Evolutionary conservation across 192 early-diverging fungal species (phyloP).

Genomic region (Backusella luteola): DNA sequence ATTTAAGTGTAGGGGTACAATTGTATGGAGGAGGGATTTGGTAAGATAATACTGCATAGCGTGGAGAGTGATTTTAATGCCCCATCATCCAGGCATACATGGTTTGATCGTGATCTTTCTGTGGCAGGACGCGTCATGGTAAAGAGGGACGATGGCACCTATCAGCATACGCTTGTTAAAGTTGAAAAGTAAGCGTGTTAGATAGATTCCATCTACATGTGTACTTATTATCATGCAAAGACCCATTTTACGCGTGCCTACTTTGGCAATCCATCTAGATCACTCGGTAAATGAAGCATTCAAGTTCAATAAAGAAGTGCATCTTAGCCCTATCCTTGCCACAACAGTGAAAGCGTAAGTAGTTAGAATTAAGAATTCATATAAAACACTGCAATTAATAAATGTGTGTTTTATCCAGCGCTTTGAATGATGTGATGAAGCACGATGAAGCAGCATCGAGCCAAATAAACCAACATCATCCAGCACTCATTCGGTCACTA

Average conservation of each 20-base stretch:
- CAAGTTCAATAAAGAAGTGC: conserved; percentile 94
- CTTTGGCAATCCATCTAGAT: conserved; percentile 95
- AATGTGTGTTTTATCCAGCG: background rate
- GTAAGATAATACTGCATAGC: conserved; percentile 25
- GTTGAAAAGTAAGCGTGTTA: conserved; percentile 56
- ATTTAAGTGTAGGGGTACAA: conserved; percentile 89
- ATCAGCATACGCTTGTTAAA: conserved; percentile 69
- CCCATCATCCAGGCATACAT: conserved; percentile 61
- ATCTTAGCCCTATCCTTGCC: conserved; percentile 85
- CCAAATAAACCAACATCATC: conserved; percentile 68
- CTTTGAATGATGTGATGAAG: conserved; percentile 19
- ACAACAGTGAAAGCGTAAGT: conserved; percentile 59
- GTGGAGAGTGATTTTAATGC: background rate
- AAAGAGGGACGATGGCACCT: conserved; percentile 61
- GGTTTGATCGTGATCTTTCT: conserved; percentile 98
- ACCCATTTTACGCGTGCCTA: conserved; percentile 94
- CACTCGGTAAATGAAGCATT: conserved; percentile 71
- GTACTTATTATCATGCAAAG: conserved; percentile 22
- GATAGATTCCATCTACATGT: background rate
- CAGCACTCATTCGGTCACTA: conserved; percentile 75
- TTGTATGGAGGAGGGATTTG: conserved; percentile 95
- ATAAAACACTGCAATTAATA: background rate
- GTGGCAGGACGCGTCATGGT: conserved; percentile 94
- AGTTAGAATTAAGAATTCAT: background rate
- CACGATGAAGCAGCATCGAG: background rate